Evolutionary conservation across 345 rosid species (phyloP), one percentile per base, ranked within the genome.

Genomic region (Ricinus communis): DNA sequence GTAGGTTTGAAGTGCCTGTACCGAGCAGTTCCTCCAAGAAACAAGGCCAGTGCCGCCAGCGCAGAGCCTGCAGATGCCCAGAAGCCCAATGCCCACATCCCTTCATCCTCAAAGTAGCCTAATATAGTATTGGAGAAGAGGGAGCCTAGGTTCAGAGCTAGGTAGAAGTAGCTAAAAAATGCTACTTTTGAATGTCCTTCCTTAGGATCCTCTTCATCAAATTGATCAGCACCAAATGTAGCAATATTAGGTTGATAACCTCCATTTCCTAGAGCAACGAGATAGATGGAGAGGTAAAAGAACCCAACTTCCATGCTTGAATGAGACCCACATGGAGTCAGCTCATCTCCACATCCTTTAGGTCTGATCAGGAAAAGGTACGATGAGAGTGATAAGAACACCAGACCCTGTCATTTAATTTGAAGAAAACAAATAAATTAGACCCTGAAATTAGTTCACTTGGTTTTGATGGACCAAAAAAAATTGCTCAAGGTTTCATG

Each of bases 191-290:
- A 88, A 71, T 78, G 85, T 0, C 88, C 95, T 87, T 93, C 99
- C 76, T 78, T 85, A 8, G 92, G 85, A 77, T 96, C 90, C 53
- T 93, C 92, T 72, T 91, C 98, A 38, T 96, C 98, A 75, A 91
- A 96, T 63, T 96, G 99, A 71, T 96, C 99, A 15, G 99, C 97
- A 27, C 99, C 99, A 22, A 96, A 85, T 0, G 99, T 93, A 40
- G 95, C 98, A 33, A 93, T 96, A 69, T 80, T 96, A n/a, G 99
- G 99, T 51, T 96, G 99, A 77, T 96, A 96, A 21, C 98, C 99
- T 6, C 99, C 99, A 55, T 93, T 84, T 61, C 99, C 99, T 24
- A 96, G 83, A 0, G 99, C 99, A 53, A 91, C 71, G 8, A 96
- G 88, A 83, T 93, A 93, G 66, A 85, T 93, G 0, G 99, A 96